Conservation (phyloP, 192 early-diverging fungal species). For the Funneliformis geosporum region DNA sequence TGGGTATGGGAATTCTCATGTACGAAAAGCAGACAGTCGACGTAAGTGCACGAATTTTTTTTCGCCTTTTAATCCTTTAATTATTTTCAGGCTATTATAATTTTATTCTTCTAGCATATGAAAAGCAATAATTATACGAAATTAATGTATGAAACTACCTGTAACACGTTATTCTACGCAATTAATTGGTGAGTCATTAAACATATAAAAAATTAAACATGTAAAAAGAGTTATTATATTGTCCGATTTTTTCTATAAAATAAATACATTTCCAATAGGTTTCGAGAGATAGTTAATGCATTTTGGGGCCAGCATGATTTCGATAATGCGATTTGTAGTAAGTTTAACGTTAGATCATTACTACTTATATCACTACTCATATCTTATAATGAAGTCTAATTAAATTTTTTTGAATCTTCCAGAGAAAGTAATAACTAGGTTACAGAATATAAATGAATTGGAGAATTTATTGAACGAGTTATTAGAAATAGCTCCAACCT, state of each 20-base stretch:
- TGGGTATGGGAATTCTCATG: conserved; percentile 65
- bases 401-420: not conserved
- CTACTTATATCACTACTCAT: not conserved
- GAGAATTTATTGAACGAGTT: conserved; percentile 42
- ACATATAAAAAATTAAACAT: not conserved
- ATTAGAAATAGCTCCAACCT: conserved; percentile 36
- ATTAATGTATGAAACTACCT: conserved; percentile 20
- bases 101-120: conserved; percentile 29
- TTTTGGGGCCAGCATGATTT: conserved; percentile 39
- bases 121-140: conserved; percentile 9
- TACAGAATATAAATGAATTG: conserved; percentile 45
- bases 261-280: conserved; percentile 47
- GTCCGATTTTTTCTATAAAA: too few species aligned
- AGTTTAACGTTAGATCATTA: not conserved
- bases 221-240: too few species aligned
- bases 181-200: conserved; percentile 56
- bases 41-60: not conserved
- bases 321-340: not conserved
- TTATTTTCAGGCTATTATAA: not conserved
- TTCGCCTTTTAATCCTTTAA: not conserved
- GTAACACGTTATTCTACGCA: conserved; percentile 45
- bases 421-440: conserved; percentile 43
- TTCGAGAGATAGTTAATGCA: conserved; percentile 69
- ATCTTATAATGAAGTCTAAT: not conserved
- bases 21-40: conserved; percentile 42